Conservation (phyloP, 495 filamentous ascomycete species). For the Trichoderma orchidacearum region DNA sequence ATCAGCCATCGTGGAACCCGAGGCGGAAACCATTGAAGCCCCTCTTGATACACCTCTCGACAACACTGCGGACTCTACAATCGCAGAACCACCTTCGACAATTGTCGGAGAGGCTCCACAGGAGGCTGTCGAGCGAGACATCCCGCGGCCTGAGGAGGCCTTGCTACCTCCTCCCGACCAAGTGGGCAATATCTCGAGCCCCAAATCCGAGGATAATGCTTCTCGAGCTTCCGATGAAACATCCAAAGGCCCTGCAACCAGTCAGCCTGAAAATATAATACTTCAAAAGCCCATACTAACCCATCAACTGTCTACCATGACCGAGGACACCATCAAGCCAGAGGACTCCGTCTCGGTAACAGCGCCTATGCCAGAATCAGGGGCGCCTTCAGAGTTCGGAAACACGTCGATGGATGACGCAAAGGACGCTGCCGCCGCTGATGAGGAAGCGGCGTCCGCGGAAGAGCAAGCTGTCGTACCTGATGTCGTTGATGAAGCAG, state of each 20-base stretch:
- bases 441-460: neutral
- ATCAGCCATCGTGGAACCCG: slow-evolving; percentile 6
- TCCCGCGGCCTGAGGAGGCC: neutral
- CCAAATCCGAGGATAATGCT: neutral
- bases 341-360: slow-evolving; percentile 1
- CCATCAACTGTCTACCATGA: neutral
- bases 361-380: neutral
- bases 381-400: neutral
- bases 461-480: neutral
- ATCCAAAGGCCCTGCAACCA: neutral
- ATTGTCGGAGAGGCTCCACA: slow-evolving; percentile 2
- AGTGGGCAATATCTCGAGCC: slow-evolving; percentile 2
- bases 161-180: neutral
- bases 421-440: neutral
- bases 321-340: slow-evolving; percentile 2
- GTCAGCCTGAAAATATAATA: neutral
- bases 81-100: slow-evolving; percentile 2
- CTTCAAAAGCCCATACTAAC: neutral
- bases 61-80: neutral
- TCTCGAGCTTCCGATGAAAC: neutral
- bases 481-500: neutral
- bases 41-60: neutral
- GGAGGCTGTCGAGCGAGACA: neutral
- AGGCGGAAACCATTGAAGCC: neutral
- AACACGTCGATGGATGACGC: neutral